Conservation (phyloP, 2,329 filamentous ascomycete species). For the Fusarium torulosum region DNA sequence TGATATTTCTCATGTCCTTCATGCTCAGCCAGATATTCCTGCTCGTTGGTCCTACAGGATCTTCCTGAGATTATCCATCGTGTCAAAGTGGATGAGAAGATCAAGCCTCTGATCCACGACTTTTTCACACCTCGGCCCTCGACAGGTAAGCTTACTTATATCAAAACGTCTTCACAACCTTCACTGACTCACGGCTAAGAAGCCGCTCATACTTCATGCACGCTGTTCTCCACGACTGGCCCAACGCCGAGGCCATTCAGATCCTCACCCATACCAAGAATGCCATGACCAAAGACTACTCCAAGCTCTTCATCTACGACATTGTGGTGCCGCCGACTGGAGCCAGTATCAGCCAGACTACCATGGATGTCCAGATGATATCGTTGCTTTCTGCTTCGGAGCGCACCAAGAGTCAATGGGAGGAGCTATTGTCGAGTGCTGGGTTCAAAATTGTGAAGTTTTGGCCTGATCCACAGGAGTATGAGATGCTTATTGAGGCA, state of each 20-base stretch:
- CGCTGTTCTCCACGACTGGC: conserved; percentile 64
- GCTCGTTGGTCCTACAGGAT: conserved; percentile 29
- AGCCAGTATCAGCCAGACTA: conserved; percentile 42
- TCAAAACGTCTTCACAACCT: accelerated
- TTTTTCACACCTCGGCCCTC: conserved; percentile 35
- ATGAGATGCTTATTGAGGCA: conserved; percentile 41
- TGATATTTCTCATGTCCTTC: conserved; percentile 32
- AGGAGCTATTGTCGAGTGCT: conserved; percentile 9
- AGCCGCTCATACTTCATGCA: conserved; percentile 61
- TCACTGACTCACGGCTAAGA: not conserved
- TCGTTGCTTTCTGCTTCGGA: conserved; percentile 45
- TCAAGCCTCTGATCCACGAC: conserved; percentile 27
- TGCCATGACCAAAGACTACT: conserved; percentile 46
- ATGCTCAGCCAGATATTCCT: conserved; percentile 6
- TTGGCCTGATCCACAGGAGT: conserved; percentile 43
- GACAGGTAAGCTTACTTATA: conserved; percentile 3
- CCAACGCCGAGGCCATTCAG: conserved; percentile 52
- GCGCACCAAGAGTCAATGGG: conserved; percentile 37
- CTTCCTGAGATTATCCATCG: conserved; percentile 29
- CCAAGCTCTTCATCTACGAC: conserved; percentile 42
- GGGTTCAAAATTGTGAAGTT: conserved; percentile 35
- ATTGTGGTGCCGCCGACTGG: conserved; percentile 34
- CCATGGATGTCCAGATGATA: conserved; percentile 50
- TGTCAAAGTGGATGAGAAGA: conserved; percentile 24
- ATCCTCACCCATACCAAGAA: conserved; percentile 46